Evolutionary conservation across 768 basidiomycete species (phyloP).

Genomic region (Tricholomella constricta): DNA sequence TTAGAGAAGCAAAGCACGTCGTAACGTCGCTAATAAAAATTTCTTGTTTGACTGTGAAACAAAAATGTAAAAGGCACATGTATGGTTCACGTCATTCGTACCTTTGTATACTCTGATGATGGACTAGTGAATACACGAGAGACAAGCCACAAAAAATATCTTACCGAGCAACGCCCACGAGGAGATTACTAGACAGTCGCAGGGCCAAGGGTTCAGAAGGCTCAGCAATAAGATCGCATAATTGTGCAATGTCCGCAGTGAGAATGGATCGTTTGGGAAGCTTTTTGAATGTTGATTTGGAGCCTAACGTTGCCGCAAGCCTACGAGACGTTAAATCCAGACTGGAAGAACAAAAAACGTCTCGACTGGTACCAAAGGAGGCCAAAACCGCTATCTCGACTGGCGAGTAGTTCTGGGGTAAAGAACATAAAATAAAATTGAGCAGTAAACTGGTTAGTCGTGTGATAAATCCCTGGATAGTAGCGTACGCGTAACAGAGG

Average conservation of each 20-base stretch:
- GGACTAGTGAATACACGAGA: background rate
- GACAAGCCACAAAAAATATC: slow-evolving; percentile 19
- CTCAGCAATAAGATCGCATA: slow-evolving; percentile 79
- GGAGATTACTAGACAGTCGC: slow-evolving; percentile 82
- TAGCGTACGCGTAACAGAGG: too few relatives aligned
- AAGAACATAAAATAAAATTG: slow-evolving; percentile 73
- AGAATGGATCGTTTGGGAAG: slow-evolving; percentile 83
- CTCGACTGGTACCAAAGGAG: slow-evolving; percentile 64
- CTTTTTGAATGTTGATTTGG: slow-evolving; percentile 84
- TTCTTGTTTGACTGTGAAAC: slow-evolving; percentile 72
- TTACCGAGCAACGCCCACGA: slow-evolving; percentile 89
- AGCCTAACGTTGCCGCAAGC: slow-evolving; percentile 90
- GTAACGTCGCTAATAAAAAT: slow-evolving; percentile 81
- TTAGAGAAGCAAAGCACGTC: slow-evolving; percentile 73
- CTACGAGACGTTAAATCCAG: slow-evolving; percentile 36
- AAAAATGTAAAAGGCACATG: slow-evolving; percentile 4
- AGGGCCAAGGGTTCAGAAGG: slow-evolving; percentile 88
- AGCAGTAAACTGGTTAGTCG: too few relatives aligned
- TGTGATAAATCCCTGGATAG: too few relatives aligned
- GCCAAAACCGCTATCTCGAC: slow-evolving; percentile 85
- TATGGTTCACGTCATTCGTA: slow-evolving; percentile 54
- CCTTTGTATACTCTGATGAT: slow-evolving; percentile 46
- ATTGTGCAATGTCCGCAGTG: slow-evolving; percentile 76
- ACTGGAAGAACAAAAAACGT: background rate
- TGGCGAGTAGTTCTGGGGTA: slow-evolving; percentile 75